Evolutionary conservation across 2,329 filamentous ascomycete species (phyloP), one percentile per base, ranked within the genome.

Genomic region (Coniochaeta ligniaria): DNA sequence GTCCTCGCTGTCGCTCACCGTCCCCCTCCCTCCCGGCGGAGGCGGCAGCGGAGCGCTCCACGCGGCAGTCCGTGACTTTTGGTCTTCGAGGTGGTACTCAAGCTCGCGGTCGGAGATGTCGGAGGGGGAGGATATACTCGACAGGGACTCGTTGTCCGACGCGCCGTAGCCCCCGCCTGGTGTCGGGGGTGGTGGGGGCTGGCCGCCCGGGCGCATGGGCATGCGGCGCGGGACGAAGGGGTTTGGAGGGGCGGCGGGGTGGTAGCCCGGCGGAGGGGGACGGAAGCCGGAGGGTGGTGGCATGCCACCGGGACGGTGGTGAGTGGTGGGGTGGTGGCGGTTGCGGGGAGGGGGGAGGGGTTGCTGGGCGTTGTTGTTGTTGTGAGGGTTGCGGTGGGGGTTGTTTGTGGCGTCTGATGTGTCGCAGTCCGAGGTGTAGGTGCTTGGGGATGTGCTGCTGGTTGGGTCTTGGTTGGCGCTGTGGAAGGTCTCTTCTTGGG

Each of bases 61-160:
- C n/a, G 56, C 38, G 12, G 12, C 35, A 14, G 47, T 24, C 59
- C 50, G 20, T 38, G 52, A 52, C n/a, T 64, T 58, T 35, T 61
- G 52, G 9, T 64, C 59, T 35, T 65, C 57, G 41, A 71, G 60
- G 31, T 60, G 50, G 26, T 66, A 58, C 58, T 73, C 70, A 4
- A 74, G 60, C 35, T 70, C 68, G 22, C 58, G 50, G 22, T 73
- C 72, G 14, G 66, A 66, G 9, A 74, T 33, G 16, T 71, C 68
- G 7, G 70, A 71, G 28, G 67, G 45, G 33, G 62, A 63, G 16
- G 66, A 65, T 2, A 67, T 17, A 60, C 67, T 69, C 38, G 60
- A 61, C 5, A 63, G 41, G 35, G 62, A 58, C 14, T 59, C 59
- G 45, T 59, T 60, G 20, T 36, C 41, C 41, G 43, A 38, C 14